Conservation (phyloP, 768 basidiomycete species). For the Dacryopinax spathularia region DNA sequence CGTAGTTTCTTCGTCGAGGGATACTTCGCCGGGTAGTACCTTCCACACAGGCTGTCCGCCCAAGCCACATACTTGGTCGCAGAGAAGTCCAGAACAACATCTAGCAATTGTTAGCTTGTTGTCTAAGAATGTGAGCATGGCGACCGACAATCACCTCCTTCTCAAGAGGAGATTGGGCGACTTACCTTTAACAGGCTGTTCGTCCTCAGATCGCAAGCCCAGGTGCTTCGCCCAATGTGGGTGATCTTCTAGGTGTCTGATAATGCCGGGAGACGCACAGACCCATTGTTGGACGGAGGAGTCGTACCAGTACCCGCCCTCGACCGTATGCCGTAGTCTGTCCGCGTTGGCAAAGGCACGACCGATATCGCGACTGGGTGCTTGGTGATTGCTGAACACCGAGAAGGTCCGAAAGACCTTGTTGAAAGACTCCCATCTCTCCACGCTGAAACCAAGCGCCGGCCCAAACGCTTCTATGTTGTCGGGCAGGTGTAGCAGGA, state of each 20-base stretch:
- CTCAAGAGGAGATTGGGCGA: background rate
- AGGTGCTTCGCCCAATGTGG: background rate
- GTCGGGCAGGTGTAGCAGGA: slow-evolving; percentile 26
- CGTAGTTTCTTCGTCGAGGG: too few relatives aligned
- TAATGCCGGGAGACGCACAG: background rate
- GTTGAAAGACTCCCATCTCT: slow-evolving; percentile 32
- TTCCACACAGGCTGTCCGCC: too few relatives aligned
- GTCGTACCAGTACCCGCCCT: background rate
- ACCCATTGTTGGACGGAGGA: background rate
- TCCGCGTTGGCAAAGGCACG: background rate
- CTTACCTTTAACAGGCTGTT: background rate
- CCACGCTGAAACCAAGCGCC: slow-evolving; percentile 32
- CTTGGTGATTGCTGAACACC: slow-evolving; percentile 23
- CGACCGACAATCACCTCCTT: background rate
- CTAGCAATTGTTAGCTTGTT: background rate
- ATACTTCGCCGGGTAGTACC: too few relatives aligned
- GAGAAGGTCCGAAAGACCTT: slow-evolving; percentile 18
- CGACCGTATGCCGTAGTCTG: background rate
- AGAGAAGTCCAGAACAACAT: too few relatives aligned
- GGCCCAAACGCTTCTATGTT: slow-evolving; percentile 32
- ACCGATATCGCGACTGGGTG: slow-evolving; percentile 18
- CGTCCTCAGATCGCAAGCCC: background rate
- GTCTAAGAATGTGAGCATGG: background rate
- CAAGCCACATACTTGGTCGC: too few relatives aligned
- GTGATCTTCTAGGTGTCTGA: background rate